Conservation (phyloP, 169 alveolate genomes). For the Perkinsus marinus region DNA sequence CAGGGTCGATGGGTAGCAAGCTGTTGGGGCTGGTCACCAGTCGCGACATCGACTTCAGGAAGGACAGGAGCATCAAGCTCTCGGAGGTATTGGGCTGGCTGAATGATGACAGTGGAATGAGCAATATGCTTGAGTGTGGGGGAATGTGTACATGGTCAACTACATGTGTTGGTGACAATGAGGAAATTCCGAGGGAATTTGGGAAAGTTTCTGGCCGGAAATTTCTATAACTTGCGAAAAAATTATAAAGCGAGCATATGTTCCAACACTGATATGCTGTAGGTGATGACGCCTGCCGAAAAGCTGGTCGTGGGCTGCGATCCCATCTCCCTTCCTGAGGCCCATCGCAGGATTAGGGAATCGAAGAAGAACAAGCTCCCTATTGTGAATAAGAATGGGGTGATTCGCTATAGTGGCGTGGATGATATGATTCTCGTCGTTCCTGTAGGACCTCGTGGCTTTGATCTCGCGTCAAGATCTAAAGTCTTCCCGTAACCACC, state of each 20-base stretch:
- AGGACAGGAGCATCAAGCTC: slow-evolving; percentile 49
- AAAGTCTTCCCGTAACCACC: slow-evolving; percentile 48
- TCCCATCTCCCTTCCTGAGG: slow-evolving; percentile 48
- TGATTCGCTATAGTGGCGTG: neutral
- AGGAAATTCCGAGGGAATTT: too few species aligned
- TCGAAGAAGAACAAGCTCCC: slow-evolving; percentile 51
- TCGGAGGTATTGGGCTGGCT: slow-evolving; percentile 47
- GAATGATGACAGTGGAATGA: too few species aligned
- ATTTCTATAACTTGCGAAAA: too few species aligned
- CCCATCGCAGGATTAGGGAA: slow-evolving; percentile 40
- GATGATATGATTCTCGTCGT: neutral
- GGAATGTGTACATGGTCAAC: too few species aligned
- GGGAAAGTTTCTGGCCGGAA: too few species aligned
- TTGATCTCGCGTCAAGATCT: slow-evolving; percentile 50
- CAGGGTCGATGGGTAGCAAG: slow-evolving; percentile 37
- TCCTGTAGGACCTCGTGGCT: slow-evolving; percentile 39
- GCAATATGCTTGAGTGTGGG: too few species aligned
- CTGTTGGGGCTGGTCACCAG: slow-evolving; percentile 65
- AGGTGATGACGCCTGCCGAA: slow-evolving; percentile 11
- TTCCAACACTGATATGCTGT: too few species aligned
- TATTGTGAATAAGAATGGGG: slow-evolving; percentile 39
- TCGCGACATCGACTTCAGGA: slow-evolving; percentile 63
- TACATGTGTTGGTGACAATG: too few species aligned
- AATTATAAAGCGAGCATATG: too few species aligned
- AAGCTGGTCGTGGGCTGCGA: slow-evolving; percentile 44